Evolutionary conservation across 192 early-diverging fungal genomes (phyloP), one percentile per base, ranked within the genome.

Genomic region (Geosiphon pyriformis): DNA sequence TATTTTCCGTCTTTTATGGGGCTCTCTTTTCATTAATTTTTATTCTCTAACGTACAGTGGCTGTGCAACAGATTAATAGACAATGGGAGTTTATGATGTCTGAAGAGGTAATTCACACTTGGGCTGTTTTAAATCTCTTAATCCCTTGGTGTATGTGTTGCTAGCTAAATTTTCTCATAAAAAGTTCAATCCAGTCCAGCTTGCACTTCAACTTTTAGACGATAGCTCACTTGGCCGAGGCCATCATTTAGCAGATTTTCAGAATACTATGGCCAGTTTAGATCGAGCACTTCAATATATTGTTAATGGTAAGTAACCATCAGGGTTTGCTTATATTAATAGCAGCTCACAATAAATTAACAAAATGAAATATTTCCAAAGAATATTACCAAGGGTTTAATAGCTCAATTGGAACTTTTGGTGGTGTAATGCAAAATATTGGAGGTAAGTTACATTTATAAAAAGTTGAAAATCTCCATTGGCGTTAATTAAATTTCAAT

Each of bases 301-400:
- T 55, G 86, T 88, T 8, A 79, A 90, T 71, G 83, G 83, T 82
- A 74, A 67, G 37, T 32, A 18, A 37, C 18, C 3, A 4, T 30
- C 18, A 37, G 60, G 15, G n/a, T 12, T 63, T 46, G 18, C 2
- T 52, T 27, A 42, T 57, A 51, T 15, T 27, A 10, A 27, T 27
- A 33, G n/a, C 32, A 55, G 7, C 11, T 22, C 33, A 2, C 27
- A 4, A 30, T 30, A 29, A 30, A 47, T 52, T 63, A 50, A 29
- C 26, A 33, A 32, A 0, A 33, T 12, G 3, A 32, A 35, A 48
- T 61, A 49, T 49, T 61, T 49, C 53, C 46, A 54, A 73, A 84
- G 90, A 90, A 58, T 90, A 88, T 70, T 90, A 92, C 61, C 83
- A 84, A 33, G 88, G 90, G 11, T 92, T 92, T 66, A 92, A 90